phyloP scores from a whole-genome alignment of 2,329 filamentous ascomycete genomes.

The Chaetoscypha palmicola region DNA sequence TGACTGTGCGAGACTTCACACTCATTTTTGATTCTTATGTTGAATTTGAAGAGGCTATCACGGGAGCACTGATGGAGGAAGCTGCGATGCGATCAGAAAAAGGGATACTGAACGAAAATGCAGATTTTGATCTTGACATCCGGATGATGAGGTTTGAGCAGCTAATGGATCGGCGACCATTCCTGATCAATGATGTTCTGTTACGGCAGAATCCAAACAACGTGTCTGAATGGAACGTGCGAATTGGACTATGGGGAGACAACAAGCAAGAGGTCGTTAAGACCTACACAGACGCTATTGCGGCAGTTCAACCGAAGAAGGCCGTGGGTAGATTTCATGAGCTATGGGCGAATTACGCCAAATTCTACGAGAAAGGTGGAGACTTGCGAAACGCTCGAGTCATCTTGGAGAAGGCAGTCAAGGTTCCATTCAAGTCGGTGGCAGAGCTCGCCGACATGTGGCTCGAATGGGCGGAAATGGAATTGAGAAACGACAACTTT shows the following conservation, averaged over 20 bases:
- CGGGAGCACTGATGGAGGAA: conserved; percentile 82
- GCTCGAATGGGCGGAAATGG: conserved; percentile 99
- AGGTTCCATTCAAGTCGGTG: conserved; percentile 97
- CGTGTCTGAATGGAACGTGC: conserved; percentile 94
- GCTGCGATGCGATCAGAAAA: conserved; percentile 75
- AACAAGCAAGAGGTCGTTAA: conserved; percentile 88
- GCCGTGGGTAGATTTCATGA: conserved; percentile 90
- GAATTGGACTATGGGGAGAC: conserved; percentile 89
- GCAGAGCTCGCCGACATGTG: conserved; percentile 94
- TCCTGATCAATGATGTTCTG: conserved; percentile 92
- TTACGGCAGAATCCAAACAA: conserved; percentile 94
- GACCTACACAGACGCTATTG: conserved; percentile 91
- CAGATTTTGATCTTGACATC: conserved; percentile 91
- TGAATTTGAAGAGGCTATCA: conserved; percentile 95
- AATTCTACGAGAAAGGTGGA: conserved; percentile 86
- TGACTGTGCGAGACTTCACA: conserved; percentile 97
- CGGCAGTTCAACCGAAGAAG: conserved; percentile 88
- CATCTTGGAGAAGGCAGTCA: conserved; percentile 96
- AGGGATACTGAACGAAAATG: conserved; percentile 68
- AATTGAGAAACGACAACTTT: conserved; percentile 91
- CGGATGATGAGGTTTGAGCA: conserved; percentile 98
- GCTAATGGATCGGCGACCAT: conserved; percentile 92
- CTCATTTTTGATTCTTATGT: conserved; percentile 94
- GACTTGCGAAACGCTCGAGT: conserved; percentile 79
- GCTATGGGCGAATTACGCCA: conserved; percentile 93